Conservation (phyloP, 768 basidiomycete species). For the Cyclocybe aegerita region DNA sequence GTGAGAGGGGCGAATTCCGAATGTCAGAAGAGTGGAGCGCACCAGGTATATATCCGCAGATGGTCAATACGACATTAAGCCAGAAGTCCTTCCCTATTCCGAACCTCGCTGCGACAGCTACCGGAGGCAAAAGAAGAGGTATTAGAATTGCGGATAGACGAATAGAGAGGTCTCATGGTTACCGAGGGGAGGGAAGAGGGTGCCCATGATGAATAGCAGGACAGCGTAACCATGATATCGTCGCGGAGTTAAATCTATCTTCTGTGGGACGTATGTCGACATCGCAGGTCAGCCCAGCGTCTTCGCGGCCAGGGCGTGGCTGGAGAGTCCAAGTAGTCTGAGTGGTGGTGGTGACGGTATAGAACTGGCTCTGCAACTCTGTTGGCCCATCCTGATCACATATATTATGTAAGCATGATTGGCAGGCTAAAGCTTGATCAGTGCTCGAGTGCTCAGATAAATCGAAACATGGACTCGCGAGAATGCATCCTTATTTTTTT, state of each 20-base stretch:
- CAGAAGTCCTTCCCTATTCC: slow-evolving; percentile 91
- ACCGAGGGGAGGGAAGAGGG: slow-evolving; percentile 91
- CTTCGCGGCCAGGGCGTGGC: too few species aligned
- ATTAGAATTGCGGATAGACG: slow-evolving; percentile 1
- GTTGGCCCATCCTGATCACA: too few species aligned
- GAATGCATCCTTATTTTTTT: too few species aligned
- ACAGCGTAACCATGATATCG: slow-evolving; percentile 81
- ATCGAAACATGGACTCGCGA: too few species aligned
- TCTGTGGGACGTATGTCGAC: slow-evolving; percentile 40
- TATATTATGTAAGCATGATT: too few species aligned
- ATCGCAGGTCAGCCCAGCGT: slow-evolving; percentile 14
- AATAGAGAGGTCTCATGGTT: slow-evolving; percentile 15
- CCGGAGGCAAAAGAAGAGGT: slow-evolving; percentile 3
- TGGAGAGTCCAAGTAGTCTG: too few species aligned
- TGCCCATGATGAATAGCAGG: slow-evolving; percentile 84
- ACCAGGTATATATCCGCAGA: slow-evolving; percentile 92
- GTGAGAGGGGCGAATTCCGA: slow-evolving; percentile 2
- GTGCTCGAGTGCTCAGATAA: too few species aligned
- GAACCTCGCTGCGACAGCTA: slow-evolving; percentile 92
- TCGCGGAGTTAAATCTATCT: slow-evolving; percentile 64
- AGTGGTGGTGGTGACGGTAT: too few species aligned
- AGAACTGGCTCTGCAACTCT: too few species aligned
- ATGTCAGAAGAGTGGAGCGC: slow-evolving; percentile 5
- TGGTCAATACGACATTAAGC: slow-evolving; percentile 84
- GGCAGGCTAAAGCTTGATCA: too few species aligned